Evolutionary conservation across 139 green algal species (phyloP), one percentile per base, ranked within the genome.

Genomic region (Chlorella ohadii): DNA sequence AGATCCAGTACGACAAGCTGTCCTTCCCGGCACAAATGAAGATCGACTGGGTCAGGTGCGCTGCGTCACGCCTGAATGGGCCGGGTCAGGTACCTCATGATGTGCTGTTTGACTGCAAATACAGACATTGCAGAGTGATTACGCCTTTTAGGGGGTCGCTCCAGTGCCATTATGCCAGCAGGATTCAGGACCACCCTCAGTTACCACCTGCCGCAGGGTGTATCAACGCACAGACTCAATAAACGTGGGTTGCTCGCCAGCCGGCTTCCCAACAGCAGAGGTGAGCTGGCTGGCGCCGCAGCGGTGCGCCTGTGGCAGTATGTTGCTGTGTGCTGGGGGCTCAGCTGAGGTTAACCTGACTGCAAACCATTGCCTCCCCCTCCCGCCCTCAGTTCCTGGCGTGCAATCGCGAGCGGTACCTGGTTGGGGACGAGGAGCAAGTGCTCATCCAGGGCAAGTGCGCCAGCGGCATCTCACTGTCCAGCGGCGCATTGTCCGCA

Each of bases 241-340:
- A 36, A 88, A 89, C 71, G 68, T 93, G 0, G 90, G 90, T 4
- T 93, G 90, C 83, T 78, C 79, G 38, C 85, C 88, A 39, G 38
- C 79, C 0, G 88, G 83, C 47, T 91, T 81, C 66, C 88, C 90
- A 22, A 91, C 90, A 0, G 56, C 81, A 20, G 75, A 89, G 17
- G 65, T 72, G 1, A 34, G 65, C 36, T 15, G 4, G 64, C 28
- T 41, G 64, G 64, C 4, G 15, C n/a, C 28, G 13, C 36, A 25
- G 25, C 3, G 4, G 61, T 15, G 61, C 11, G 3, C 25, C 4
- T 68, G n/a, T 36, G 63, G 64, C 27, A 17, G 63, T 4, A 36
- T 25, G 27, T 4, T 38, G 9, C 63, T 4, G 25, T 36, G 17
- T 11, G 23, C 22, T 66, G 27, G 19, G 59, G 9, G 23, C 23